Base-by-base conservation (phyloP, 768 basidiomycete genomes). In the Hygrocybe punicea region DNA sequence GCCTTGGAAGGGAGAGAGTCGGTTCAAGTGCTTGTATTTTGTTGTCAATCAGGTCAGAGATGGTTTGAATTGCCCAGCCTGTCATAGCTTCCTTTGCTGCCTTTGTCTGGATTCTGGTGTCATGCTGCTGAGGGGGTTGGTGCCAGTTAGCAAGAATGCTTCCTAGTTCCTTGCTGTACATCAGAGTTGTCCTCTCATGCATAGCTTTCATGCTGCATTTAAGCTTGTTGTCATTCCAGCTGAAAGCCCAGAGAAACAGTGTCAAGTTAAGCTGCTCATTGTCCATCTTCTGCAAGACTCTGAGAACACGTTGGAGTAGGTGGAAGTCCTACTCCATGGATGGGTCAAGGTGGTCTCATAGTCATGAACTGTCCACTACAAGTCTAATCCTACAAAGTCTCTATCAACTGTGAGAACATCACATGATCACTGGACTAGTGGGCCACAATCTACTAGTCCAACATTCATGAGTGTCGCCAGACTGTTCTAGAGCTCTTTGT, bases 171-270 rank as follows among this genome's bases (percentile, higher is more conserved):
- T 50, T 48, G 39, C 65, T 65, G n/a, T 58, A 47, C 48, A 73
- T 54, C 3, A 73, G 57, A 6, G 56, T 50, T 6, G 62, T 60
- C 4, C 69, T 54, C 29, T 58, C 63, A 42, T 49, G 59, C 1
- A 60, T 62, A 13, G 71, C 63, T 58, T 65, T 65, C 2, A 50
- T 34, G 56, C 70, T 60, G n/a, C 52, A 42, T 21, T 35, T 66
- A 42, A 71, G 72, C 1, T 51, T 57, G 4, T 35, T 4, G 58
- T 73, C 64, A 16, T 70, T 70, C 70, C 71, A 73, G 57, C 64
- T 67, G 24, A 76, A 14, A 2, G 62, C 71, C 58, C 71, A 71
- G 16, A 76, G 63, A 55, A 74, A 70, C 9, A 66, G 39, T 1
- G 63, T 58, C 3, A 71, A 55, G 53, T 69, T 59, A 11, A 72